phyloP scores from a whole-genome alignment of 179 eudicot genomes.

The Pouteria campechiana region DNA sequence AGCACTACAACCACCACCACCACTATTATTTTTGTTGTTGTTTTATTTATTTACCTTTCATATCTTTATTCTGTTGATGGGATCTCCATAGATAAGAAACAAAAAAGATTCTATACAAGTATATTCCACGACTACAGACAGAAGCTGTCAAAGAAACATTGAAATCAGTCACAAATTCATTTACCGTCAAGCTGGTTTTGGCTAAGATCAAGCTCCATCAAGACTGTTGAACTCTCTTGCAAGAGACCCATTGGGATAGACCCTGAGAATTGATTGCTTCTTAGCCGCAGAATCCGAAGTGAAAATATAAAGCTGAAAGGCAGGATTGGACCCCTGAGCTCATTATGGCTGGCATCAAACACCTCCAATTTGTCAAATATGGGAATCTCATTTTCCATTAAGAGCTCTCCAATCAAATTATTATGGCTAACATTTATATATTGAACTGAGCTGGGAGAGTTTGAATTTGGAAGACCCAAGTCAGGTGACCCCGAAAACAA shows the following conservation, averaged over 20 bases:
- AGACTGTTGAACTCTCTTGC: slow-evolving; percentile 44
- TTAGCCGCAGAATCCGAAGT: slow-evolving; percentile 38
- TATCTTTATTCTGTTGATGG: too few relatives aligned
- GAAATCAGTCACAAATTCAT: neutral
- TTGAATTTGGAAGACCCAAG: slow-evolving; percentile 30
- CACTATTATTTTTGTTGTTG: too few relatives aligned
- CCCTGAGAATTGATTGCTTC: slow-evolving; percentile 36
- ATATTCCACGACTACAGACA: neutral
- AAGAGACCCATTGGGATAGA: slow-evolving; percentile 44
- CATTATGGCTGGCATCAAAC: slow-evolving; percentile 49
- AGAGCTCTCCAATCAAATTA: slow-evolving; percentile 41
- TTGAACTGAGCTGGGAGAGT: slow-evolving; percentile 30
- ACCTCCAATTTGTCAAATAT: slow-evolving; percentile 51
- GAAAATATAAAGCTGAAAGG: slow-evolving; percentile 43
- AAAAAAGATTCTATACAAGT: too few relatives aligned
- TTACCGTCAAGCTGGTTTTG: slow-evolving; percentile 53
- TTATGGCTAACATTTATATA: slow-evolving; percentile 48
- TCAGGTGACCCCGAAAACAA: slow-evolving; percentile 33
- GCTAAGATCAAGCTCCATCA: slow-evolving; percentile 52
- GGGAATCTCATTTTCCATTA: slow-evolving; percentile 49
- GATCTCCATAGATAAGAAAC: too few relatives aligned
- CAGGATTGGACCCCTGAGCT: slow-evolving; percentile 36
- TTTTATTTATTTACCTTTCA: too few relatives aligned
- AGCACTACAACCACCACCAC: too few relatives aligned
- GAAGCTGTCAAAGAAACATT: neutral